These are phyloP conservation scores for Primulina tabacum DNA, from an alignment of 257 asterid genomes.

Conservation along the genomic window DNA sequence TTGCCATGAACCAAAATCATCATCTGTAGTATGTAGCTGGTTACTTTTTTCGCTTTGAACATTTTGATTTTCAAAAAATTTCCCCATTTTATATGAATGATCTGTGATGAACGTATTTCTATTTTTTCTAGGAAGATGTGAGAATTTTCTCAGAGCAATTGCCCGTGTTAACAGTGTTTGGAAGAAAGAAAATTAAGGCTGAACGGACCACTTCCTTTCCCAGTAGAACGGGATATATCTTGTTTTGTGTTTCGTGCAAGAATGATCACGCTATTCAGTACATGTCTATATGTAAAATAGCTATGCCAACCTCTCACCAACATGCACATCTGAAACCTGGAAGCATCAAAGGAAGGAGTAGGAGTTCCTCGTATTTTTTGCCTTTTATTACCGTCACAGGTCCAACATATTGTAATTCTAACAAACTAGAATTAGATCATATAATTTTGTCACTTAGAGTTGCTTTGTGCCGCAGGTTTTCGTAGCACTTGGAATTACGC, in stretches of 20 bases:
- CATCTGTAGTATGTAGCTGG: neutral
- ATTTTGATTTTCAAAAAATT: slow-evolving; percentile 1
- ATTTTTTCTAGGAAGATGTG: slow-evolving; percentile 52
- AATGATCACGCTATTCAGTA: slow-evolving; percentile 16
- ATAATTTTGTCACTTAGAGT: neutral
- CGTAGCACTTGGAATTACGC: neutral
- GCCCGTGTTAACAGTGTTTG: slow-evolving; percentile 21
- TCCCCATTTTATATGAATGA: neutral
- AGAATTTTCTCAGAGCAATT: slow-evolving; percentile 28
- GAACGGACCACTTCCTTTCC: neutral
- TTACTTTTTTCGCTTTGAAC: neutral
- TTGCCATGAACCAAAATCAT: neutral
- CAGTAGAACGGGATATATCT: slow-evolving; percentile 25
- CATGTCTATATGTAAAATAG: slow-evolving; percentile 44
- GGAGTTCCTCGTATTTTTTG: slow-evolving; percentile 26
- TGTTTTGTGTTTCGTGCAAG: slow-evolving; percentile 3
- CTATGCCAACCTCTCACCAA: slow-evolving; percentile 32
- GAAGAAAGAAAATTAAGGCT: slow-evolving; percentile 15
- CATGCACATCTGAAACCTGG: slow-evolving; percentile 25
- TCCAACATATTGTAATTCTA: slow-evolving; percentile 37
- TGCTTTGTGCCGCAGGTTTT: neutral
- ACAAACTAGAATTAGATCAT: slow-evolving; percentile 43
- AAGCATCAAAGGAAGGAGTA: slow-evolving; percentile 31
- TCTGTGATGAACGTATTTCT: slow-evolving; percentile 23
- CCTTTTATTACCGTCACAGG: slow-evolving; percentile 23